These are phyloP conservation scores for Quercus engelmannii DNA, from an alignment of 306 rosid species.

Conservation along the genomic window DNA sequence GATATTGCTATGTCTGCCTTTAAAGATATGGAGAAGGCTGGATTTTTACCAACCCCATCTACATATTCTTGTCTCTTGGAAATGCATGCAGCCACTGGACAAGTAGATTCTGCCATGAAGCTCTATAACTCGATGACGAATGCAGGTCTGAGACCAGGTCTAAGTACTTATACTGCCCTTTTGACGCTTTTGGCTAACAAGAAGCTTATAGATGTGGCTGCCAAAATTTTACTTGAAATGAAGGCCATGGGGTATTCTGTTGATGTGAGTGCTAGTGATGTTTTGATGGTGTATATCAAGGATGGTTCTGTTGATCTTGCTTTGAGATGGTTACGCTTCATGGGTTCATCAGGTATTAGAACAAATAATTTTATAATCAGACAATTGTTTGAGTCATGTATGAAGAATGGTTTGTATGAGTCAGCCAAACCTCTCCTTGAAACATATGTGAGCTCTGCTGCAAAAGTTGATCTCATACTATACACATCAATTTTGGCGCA, in stretches of 20 bases:
- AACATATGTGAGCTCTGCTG: conserved; percentile 77
- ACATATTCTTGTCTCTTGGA: conserved; percentile 86
- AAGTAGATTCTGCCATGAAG: conserved; percentile 87
- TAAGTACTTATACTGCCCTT: conserved; percentile 78
- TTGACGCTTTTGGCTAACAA: conserved; percentile 79
- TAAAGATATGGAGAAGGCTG: conserved; percentile 94
- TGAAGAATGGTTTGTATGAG: conserved; percentile 78
- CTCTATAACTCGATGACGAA: conserved; percentile 87
- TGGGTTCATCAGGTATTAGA: conserved; percentile 90
- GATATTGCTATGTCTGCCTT: conserved; percentile 84
- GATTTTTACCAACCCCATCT: conserved; percentile 92
- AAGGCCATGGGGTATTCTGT: conserved; percentile 89
- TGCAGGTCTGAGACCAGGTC: conserved; percentile 82
- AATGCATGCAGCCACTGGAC: conserved; percentile 91
- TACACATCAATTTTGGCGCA: conserved; percentile 90
- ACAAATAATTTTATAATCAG: conserved; percentile 85
- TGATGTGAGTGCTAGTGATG: conserved; percentile 91
- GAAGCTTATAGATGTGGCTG: conserved; percentile 74
- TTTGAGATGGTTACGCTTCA: conserved; percentile 87
- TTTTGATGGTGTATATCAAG: conserved; percentile 89
- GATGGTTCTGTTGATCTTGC: conserved; percentile 91
- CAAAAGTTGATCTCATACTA: conserved; percentile 89
- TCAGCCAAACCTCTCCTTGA: conserved; percentile 90
- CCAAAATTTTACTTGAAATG: conserved; percentile 89
- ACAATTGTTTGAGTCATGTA: conserved; percentile 90